These are phyloP conservation scores for Talaromyces wortmannii DNA, from an alignment of 495 filamentous ascomycete species.

Conservation along the genomic window DNA sequence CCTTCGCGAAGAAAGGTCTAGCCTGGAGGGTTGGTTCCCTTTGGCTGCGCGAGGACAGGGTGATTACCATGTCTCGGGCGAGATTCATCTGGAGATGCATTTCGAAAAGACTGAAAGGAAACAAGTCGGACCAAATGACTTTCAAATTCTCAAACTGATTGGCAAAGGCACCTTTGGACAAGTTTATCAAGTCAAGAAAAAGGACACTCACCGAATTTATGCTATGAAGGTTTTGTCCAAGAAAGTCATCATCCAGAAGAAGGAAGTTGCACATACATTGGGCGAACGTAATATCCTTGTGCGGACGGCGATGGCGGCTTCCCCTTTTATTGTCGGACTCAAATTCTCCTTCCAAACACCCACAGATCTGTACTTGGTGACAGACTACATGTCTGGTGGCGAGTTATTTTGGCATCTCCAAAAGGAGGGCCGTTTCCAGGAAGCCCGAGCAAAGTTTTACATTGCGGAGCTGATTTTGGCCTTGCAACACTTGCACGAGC, in stretches of 20 bases:
- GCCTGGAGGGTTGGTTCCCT: conserved; percentile 79
- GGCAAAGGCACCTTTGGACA: conserved; percentile 99
- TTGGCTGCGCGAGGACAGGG: conserved; percentile 60
- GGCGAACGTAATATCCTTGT: conserved; percentile 97
- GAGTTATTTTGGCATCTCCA: conserved; percentile 99
- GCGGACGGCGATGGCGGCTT: conserved; percentile 89
- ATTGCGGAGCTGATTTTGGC: conserved; percentile 96
- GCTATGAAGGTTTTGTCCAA: conserved; percentile 99
- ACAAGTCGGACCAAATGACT: conserved; percentile 94
- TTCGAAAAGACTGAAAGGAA: conserved; percentile 89
- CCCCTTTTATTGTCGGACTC: conserved; percentile 94
- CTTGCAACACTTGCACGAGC: conserved; percentile 88
- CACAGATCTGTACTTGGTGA: conserved; percentile 93
- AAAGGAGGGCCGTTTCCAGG: conserved; percentile 92
- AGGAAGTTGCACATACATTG: conserved; percentile 94
- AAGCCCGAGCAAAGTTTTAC: conserved; percentile 95
- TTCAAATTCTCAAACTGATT: conserved; percentile 91
- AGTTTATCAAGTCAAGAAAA: conserved; percentile 98
- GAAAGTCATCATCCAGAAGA: conserved; percentile 99
- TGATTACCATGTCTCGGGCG: conserved; percentile 73
- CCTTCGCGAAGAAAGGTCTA: conserved; percentile 58
- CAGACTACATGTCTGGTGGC: conserved; percentile 99
- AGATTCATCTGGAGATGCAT: conserved; percentile 77
- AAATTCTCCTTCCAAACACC: conserved; percentile 99
- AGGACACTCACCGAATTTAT: conserved; percentile 91